Conservation (phyloP, 2,329 filamentous ascomycete species). For the Phialophora expanda region DNA sequence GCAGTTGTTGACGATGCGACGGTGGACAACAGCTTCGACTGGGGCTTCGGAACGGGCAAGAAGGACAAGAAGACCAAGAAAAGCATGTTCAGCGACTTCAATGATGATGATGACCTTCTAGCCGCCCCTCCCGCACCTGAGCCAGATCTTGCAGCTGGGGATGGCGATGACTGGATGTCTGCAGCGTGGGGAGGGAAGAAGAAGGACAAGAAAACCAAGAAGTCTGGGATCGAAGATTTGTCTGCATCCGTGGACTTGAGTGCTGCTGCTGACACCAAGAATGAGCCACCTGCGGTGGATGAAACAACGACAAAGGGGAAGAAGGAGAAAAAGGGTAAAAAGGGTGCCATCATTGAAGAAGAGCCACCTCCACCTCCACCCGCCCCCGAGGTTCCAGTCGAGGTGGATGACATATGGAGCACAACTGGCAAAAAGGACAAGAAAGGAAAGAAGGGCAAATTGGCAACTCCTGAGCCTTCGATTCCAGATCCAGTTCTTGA, state of each 20-base stretch:
- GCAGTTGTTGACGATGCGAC: slow-evolving; percentile 19
- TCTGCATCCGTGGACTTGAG: slow-evolving; percentile 38
- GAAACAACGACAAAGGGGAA: slow-evolving; percentile 35
- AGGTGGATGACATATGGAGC: slow-evolving; percentile 39
- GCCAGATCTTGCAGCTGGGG: slow-evolving; percentile 40
- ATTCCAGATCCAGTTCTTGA: slow-evolving; percentile 42
- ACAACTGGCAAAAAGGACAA: slow-evolving; percentile 38
- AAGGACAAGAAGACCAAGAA: slow-evolving; percentile 49
- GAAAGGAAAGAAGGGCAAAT: slow-evolving; percentile 39
- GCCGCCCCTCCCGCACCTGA: slow-evolving; percentile 42
- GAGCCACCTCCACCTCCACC: slow-evolving; percentile 31
- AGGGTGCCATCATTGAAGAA: slow-evolving; percentile 33
- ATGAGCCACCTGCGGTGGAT: slow-evolving; percentile 39
- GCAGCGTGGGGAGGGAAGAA: slow-evolving; percentile 45
- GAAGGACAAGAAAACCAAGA: slow-evolving; percentile 52
- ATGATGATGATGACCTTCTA: slow-evolving; percentile 40
- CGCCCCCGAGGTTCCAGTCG: slow-evolving; percentile 35
- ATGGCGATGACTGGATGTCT: slow-evolving; percentile 48
- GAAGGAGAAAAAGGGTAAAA: slow-evolving; percentile 40
- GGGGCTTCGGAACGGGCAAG: slow-evolving; percentile 48
- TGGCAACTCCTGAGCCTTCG: slow-evolving; percentile 39
- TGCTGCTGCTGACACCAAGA: slow-evolving; percentile 33
- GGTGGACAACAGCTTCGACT: slow-evolving; percentile 32
- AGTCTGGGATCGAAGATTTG: slow-evolving; percentile 40
- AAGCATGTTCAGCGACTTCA: slow-evolving; percentile 41